These are phyloP conservation scores for Trichoderma koningii DNA, from an alignment of 2,329 filamentous ascomycete genomes.

Conservation along the genomic window DNA sequence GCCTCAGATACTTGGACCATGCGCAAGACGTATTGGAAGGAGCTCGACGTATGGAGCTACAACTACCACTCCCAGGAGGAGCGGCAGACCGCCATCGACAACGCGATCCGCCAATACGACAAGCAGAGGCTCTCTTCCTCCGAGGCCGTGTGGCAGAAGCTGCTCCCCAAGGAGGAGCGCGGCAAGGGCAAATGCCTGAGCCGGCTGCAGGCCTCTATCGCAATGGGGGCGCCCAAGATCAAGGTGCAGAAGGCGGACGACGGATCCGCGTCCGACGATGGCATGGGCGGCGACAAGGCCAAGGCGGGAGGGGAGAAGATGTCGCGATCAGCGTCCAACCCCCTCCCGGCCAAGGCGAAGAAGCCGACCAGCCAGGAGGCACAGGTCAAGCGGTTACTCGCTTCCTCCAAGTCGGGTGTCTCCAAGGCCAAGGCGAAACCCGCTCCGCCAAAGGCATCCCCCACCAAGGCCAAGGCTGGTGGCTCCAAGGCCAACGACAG, in stretches of 20 bases:
- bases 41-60: constrained; percentile 66
- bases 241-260: constrained; percentile 56
- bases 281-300: constrained; percentile 37
- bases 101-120: constrained; percentile 62
- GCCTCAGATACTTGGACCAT: constrained; percentile 56
- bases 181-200: constrained; percentile 62
- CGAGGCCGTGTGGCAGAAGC: constrained; percentile 62
- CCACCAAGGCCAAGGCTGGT: constrained; percentile 46
- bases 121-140: constrained; percentile 57
- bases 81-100: constrained; percentile 62
- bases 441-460: constrained; percentile 39
- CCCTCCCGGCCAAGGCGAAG: constrained; percentile 56
- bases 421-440: constrained; percentile 38
- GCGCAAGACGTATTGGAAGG: constrained; percentile 61
- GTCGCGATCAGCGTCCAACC: constrained; percentile 55
- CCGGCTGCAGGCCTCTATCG: constrained; percentile 61
- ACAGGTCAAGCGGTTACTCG: constrained; percentile 58
- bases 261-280: constrained; percentile 46
- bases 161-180: constrained; percentile 60
- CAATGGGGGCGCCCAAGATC: constrained; percentile 55
- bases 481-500: constrained; percentile 43
- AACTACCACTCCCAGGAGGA: constrained; percentile 56
- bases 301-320: constrained; percentile 46
- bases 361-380: constrained; percentile 55
- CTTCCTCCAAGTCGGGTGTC: constrained; percentile 35